phyloP scores from a whole-genome alignment of 1,139 yeast species.

The Blastobotrys malaysiensis region DNA sequence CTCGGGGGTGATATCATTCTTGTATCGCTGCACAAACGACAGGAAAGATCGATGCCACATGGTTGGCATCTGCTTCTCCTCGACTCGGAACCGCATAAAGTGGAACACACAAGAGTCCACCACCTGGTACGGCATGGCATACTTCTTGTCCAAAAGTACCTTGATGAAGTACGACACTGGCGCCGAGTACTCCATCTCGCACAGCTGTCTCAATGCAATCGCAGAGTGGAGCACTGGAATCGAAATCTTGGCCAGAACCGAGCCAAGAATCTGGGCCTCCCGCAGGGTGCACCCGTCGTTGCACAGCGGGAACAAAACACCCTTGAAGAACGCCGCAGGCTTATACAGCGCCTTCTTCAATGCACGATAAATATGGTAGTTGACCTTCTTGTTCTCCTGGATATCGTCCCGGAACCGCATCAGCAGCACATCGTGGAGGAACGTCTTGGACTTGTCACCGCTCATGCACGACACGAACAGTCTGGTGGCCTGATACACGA shows the following conservation, averaged over 20 bases:
- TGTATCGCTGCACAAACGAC: constrained; percentile 91
- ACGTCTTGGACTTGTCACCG: constrained; percentile 84
- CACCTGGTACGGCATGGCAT: constrained; percentile 94
- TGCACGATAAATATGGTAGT: constrained; percentile 89
- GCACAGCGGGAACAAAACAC: constrained; percentile 84
- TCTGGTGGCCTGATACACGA: constrained; percentile 90
- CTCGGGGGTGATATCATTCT: constrained; percentile 94
- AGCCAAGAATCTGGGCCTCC: constrained; percentile 94
- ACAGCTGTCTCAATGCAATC: constrained; percentile 81
- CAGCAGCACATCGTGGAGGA: constrained; percentile 66
- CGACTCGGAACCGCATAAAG: constrained; percentile 70
- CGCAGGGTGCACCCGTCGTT: constrained; percentile 68
- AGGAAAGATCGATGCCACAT: constrained; percentile 97
- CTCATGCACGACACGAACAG: constrained; percentile 84
- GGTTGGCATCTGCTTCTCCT: constrained; percentile 72
- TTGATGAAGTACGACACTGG: constrained; percentile 87
- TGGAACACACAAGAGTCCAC: constrained; percentile 94
- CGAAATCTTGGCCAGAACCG: constrained; percentile 82
- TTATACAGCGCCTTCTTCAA: constrained; percentile 88
- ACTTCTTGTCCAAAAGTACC: constrained; percentile 85
- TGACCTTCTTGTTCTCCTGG: constrained; percentile 58
- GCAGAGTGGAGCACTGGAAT: constrained; percentile 95
- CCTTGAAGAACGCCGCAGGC: constrained; percentile 97
- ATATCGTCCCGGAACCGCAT: constrained; percentile 83
- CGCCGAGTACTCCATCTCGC: constrained; percentile 71